phyloP scores from a whole-genome alignment of 176 grass and related monocot species.

The Chrysopogon serrulatus region DNA sequence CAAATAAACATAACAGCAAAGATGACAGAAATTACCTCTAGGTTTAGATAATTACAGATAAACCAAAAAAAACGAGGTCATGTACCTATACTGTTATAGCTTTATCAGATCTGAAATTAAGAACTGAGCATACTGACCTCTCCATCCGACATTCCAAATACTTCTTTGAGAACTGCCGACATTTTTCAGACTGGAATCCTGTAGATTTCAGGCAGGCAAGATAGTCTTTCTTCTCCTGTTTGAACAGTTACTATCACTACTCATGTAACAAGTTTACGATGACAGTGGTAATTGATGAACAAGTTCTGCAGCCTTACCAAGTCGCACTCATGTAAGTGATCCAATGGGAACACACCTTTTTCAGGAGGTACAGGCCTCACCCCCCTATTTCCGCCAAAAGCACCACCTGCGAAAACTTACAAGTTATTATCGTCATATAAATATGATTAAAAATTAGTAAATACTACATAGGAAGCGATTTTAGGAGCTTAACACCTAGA shows the following conservation, averaged over 20 bases:
- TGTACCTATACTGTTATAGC: neutral
- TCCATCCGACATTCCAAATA: conserved; percentile 75
- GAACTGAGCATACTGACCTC: conserved; percentile 38
- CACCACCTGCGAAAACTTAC: conserved; percentile 55
- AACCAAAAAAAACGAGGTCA: neutral
- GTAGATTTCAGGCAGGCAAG: conserved; percentile 76
- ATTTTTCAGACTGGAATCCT: conserved; percentile 65
- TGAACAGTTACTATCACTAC: neutral
- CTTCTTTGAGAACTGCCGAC: conserved; percentile 61
- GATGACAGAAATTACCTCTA: neutral
- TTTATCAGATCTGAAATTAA: neutral
- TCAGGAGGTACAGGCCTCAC: conserved; percentile 79
- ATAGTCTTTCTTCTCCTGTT: conserved; percentile 89
- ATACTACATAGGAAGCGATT: neutral
- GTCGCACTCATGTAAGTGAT: conserved; percentile 85
- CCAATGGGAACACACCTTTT: conserved; percentile 85
- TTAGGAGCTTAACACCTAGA: neutral
- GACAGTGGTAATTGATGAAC: neutral
- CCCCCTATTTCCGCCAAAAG: conserved; percentile 87
- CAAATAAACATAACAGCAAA: neutral
- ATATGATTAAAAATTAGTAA: neutral
- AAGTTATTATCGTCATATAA: neutral
- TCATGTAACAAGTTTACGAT: neutral
- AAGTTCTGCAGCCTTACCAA: conserved; percentile 34
- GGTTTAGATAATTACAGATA: neutral